Evolutionary conservation across 2,329 filamentous ascomycete genomes (phyloP).

Genomic region (Teratosphaeria gauchensis): DNA sequence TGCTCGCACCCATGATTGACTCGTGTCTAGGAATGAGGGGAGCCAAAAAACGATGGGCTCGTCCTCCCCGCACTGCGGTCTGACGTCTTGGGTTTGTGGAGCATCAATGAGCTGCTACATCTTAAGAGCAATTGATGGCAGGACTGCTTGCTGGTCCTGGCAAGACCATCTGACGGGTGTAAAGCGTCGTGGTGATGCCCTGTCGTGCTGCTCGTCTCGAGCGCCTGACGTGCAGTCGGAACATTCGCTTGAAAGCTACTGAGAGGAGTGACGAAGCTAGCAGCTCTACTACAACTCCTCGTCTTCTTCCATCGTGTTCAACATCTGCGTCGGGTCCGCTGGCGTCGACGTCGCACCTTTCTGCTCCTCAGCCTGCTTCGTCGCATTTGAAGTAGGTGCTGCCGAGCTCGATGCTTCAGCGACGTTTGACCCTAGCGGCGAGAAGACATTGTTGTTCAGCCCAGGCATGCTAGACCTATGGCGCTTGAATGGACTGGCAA

Average conservation of each 20-base stretch:
- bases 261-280: not conserved
- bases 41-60: too few species aligned
- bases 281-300: slow-evolving; percentile 32
- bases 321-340: slow-evolving; percentile 10
- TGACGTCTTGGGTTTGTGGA: too few species aligned
- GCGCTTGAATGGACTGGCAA: slow-evolving; percentile 68
- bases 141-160: too few species aligned
- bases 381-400: slow-evolving; percentile 10
- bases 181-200: not conserved
- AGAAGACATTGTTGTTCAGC: slow-evolving; percentile 17
- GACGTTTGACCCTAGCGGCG: slow-evolving; percentile 9
- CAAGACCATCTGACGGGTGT: too few species aligned
- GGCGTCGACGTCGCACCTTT: slow-evolving; percentile 22
- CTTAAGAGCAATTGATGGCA: too few species aligned
- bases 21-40: too few species aligned
- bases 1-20: too few species aligned
- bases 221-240: not conserved
- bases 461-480: slow-evolving; percentile 53
- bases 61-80: too few species aligned
- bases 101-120: too few species aligned
- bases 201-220: not conserved
- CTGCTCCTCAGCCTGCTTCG: slow-evolving; percentile 20
- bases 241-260: not conserved
- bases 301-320: slow-evolving; percentile 29
- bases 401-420: slow-evolving; percentile 8